Evolutionary conservation across 2,329 filamentous ascomycete genomes (phyloP).

Genomic region (Trichoderma sp.): DNA sequence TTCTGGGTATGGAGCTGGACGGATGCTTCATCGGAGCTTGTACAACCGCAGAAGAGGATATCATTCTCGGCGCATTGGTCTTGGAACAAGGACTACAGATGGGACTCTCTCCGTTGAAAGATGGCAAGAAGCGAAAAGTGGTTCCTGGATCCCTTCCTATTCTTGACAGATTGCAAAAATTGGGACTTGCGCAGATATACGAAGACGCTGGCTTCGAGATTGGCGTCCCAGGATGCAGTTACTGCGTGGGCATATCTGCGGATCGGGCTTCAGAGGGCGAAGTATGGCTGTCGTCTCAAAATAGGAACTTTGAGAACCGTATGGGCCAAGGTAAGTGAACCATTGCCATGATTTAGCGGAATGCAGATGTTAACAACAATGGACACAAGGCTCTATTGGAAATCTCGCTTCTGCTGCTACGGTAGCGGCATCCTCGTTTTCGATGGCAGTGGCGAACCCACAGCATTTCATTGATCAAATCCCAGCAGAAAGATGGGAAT

Average conservation of each 20-base stretch:
- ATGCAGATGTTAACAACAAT: neutral
- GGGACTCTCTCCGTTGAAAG: conserved; percentile 34
- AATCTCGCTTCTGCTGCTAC: conserved; percentile 48
- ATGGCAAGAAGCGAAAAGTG: conserved; percentile 41
- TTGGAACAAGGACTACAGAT: conserved; percentile 41
- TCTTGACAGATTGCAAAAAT: conserved; percentile 36
- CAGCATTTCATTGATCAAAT: conserved; percentile 17
- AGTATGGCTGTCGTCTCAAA: conserved; percentile 47
- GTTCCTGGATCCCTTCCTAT: conserved; percentile 44
- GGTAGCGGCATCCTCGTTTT: conserved; percentile 49
- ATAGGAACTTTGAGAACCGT: conserved; percentile 47
- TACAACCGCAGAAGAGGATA: conserved; percentile 47
- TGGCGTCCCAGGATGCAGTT: conserved; percentile 45
- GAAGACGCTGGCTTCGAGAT: conserved; percentile 44
- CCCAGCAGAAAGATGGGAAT: conserved; percentile 5
- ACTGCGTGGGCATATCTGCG: conserved; percentile 47
- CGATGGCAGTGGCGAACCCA: conserved; percentile 46
- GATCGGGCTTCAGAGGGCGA: conserved; percentile 44
- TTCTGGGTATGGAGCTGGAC: conserved; percentile 38
- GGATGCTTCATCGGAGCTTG: conserved; percentile 50
- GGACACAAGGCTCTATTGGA: conserved; percentile 35
- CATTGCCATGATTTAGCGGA: rapidly evolving
- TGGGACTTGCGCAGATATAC: conserved; percentile 42
- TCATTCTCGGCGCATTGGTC: conserved; percentile 44
- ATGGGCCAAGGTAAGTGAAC: conserved; percentile 38